Conservation (phyloP, 768 basidiomycete genomes). For the Artomyces pyxidatus region DNA sequence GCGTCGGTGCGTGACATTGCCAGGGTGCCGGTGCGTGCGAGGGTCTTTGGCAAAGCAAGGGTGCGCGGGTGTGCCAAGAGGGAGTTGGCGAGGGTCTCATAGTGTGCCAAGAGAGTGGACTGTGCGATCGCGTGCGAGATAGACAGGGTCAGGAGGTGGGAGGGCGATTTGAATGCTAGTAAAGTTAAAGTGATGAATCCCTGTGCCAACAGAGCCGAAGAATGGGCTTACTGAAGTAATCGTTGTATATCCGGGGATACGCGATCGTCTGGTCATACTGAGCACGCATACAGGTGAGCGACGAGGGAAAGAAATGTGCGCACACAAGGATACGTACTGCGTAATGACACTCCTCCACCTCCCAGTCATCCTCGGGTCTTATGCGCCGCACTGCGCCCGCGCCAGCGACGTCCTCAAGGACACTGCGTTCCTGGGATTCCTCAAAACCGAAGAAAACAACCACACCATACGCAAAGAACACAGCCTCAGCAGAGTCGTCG, state of each 20-base stretch:
- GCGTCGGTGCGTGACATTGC: slow-evolving; percentile 74
- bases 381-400: slow-evolving; percentile 62
- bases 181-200: slow-evolving; percentile 1
- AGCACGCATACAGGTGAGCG: background rate
- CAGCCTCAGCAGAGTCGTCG: slow-evolving; percentile 59
- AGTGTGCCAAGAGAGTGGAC: slow-evolving; percentile 84
- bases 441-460: slow-evolving; percentile 85
- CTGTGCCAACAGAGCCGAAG: background rate
- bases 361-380: slow-evolving; percentile 69
- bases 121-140: slow-evolving; percentile 92
- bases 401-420: slow-evolving; percentile 75
- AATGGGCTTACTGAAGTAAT: slow-evolving; percentile 76
- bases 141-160: slow-evolving; percentile 86
- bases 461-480: slow-evolving; percentile 86
- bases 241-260: slow-evolving; percentile 91
- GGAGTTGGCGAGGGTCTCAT: slow-evolving; percentile 69
- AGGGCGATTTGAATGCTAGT: slow-evolving; percentile 83
- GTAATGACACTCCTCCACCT: slow-evolving; percentile 90
- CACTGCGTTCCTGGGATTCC: slow-evolving; percentile 70
- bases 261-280: slow-evolving; percentile 79
- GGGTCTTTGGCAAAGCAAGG: slow-evolving; percentile 74
- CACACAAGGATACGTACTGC: slow-evolving; percentile 39
- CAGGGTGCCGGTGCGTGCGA: slow-evolving; percentile 71
- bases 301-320: background rate
- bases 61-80: slow-evolving; percentile 75